A percentile compares a stretch with the other conserved stretches of the same genome.
Evolutionary conservation across 2,329 filamentous ascomycete species (phyloP).

Genomic region (Trichoderma lentiforme): DNA sequence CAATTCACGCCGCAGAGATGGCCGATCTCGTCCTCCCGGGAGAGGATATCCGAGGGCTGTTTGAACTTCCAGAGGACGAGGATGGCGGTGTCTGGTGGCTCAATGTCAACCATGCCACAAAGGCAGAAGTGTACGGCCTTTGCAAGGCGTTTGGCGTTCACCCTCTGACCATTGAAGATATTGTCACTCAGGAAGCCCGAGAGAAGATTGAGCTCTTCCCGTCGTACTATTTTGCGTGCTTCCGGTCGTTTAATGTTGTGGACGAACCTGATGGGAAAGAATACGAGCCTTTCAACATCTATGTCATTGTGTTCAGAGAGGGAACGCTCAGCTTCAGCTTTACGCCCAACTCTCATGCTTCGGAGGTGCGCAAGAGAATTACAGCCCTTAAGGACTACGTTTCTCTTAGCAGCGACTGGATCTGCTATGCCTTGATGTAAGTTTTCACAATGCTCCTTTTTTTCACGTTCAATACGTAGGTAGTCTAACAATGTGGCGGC

Average conservation of each 20-base stretch:
- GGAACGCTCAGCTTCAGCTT: constrained; percentile 95
- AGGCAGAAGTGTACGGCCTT: constrained; percentile 82
- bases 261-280: constrained; percentile 76
- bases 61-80: constrained; percentile 62
- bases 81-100: constrained; percentile 95
- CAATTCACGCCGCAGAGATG: constrained; percentile 85
- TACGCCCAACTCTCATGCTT: constrained; percentile 78
- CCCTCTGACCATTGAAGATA: constrained; percentile 93
- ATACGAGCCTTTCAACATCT: constrained; percentile 92
- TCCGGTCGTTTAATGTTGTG: constrained; percentile 83
- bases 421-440: constrained; percentile 96
- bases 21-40: constrained; percentile 85
- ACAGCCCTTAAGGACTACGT: constrained; percentile 92
- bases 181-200: constrained; percentile 88
- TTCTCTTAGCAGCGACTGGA: constrained; percentile 93
- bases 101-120: constrained; percentile 85
- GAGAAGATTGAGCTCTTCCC: constrained; percentile 98
- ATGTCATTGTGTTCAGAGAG: constrained; percentile 94
- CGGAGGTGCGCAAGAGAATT: constrained; percentile 87
- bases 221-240: constrained; percentile 97
- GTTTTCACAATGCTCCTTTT: constrained; percentile 29
- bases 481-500: constrained; percentile 24
- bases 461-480: neutral
- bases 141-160: constrained; percentile 95
- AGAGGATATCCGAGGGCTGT: constrained; percentile 85